phyloP scores from a whole-genome alignment of 768 basidiomycete species.

The Hirschioporus abietinus region DNA sequence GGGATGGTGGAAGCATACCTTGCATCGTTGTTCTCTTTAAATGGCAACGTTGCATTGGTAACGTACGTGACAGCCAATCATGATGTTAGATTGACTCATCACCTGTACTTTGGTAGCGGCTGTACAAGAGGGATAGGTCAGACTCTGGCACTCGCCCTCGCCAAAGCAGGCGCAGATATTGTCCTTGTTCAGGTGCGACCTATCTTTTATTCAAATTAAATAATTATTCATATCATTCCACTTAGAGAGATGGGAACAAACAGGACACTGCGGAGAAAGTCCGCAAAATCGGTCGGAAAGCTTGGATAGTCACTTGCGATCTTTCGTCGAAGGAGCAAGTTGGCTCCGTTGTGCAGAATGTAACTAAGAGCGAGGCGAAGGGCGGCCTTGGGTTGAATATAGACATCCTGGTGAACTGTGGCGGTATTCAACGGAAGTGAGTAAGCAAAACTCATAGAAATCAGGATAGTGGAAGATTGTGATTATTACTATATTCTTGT shows the following conservation, averaged over 20 bases:
- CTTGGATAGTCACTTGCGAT: conserved; percentile 33
- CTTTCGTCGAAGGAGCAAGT: conserved; percentile 29
- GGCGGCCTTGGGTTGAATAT: conserved; percentile 21
- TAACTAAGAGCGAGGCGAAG: conserved; percentile 33
- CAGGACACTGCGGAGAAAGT: conserved; percentile 15
- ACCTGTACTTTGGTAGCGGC: conserved; percentile 5
- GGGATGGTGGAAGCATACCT: too few relatives aligned
- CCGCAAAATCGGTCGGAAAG: conserved; percentile 13
- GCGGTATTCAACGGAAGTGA: conserved; percentile 47
- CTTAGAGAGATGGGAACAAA: conserved; percentile 17
- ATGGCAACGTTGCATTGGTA: too few relatives aligned
- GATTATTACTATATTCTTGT: neutral
- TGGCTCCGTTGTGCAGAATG: conserved; percentile 26
- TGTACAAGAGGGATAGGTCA: conserved; percentile 41
- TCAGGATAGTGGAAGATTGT: neutral
- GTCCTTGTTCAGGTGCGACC: conserved; percentile 38
- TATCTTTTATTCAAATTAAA: conserved; percentile 22
- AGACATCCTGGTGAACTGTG: conserved; percentile 68
- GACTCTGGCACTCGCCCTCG: conserved; percentile 43
- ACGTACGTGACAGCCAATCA: too few relatives aligned
- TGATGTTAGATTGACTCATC: too few relatives aligned
- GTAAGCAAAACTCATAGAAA: neutral
- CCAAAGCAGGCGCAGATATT: conserved; percentile 43
- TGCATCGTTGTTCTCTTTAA: too few relatives aligned
- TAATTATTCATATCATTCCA: conserved; percentile 15